Evolutionary conservation across 164 flowering plant genomes (phyloP).

Genomic region (Macadamia tetraphylla): DNA sequence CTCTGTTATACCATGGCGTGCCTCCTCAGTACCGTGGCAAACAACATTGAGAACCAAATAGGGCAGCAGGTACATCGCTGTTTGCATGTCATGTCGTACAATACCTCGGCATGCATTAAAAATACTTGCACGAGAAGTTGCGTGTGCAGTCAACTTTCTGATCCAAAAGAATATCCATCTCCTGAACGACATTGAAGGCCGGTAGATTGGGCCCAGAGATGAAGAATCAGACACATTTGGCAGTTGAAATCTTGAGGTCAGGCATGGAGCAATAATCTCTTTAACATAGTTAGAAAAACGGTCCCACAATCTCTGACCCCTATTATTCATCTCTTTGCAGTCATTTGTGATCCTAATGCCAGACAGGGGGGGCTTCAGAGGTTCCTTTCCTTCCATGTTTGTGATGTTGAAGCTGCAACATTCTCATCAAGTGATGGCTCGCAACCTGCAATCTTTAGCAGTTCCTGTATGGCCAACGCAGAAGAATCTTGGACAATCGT

Average conservation of each 20-base stretch:
- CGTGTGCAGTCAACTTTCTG: slow-evolving; percentile 70
- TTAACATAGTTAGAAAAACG: slow-evolving; percentile 93
- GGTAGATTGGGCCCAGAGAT: slow-evolving; percentile 69
- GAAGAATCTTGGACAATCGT: slow-evolving; percentile 92
- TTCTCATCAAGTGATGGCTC: slow-evolving; percentile 83
- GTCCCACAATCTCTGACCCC: slow-evolving; percentile 91
- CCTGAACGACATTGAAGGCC: slow-evolving; percentile 85
- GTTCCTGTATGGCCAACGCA: slow-evolving; percentile 97
- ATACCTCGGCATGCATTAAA: slow-evolving; percentile 94
- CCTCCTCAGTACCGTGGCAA: slow-evolving; percentile 83
- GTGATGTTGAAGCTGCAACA: slow-evolving; percentile 33
- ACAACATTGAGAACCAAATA: slow-evolving; percentile 89
- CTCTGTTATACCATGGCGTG: slow-evolving; percentile 78
- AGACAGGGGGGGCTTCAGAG: slow-evolving; percentile 16
- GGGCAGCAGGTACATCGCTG: slow-evolving; percentile 84
- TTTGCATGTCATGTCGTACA: slow-evolving; percentile 95
- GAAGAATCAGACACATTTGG: slow-evolving; percentile 72
- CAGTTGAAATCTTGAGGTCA: slow-evolving; percentile 91
- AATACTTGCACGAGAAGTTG: slow-evolving; percentile 82
- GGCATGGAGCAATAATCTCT: slow-evolving; percentile 97
- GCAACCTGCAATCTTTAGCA: slow-evolving; percentile 94
- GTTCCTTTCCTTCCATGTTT: slow-evolving; percentile 28
- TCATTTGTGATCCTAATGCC: slow-evolving; percentile 15
- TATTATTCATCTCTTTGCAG: slow-evolving; percentile 35
- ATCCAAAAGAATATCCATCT: slow-evolving; percentile 95